A percentile compares a stretch with the other conserved stretches of the same genome.
phyloP scores from a whole-genome alignment of 1,139 yeast genomes.

The Sugiyamaella pinicola region DNA sequence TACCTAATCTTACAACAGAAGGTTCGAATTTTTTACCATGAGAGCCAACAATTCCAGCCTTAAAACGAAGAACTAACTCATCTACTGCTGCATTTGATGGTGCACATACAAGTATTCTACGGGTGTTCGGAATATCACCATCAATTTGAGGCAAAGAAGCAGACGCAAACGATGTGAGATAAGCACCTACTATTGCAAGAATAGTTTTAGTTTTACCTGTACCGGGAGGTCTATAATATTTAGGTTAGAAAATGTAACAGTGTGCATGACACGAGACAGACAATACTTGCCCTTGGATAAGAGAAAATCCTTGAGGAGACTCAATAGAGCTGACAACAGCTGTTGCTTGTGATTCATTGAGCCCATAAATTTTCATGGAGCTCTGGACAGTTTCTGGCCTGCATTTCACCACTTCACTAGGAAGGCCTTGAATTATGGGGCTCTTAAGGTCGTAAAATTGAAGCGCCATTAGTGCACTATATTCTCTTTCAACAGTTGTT shows the following conservation, averaged over 20 bases:
- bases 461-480: constrained; percentile 75
- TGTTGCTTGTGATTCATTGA: constrained; percentile 85
- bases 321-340: constrained; percentile 76
- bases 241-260: constrained; percentile 9
- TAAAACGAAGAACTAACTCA: constrained; percentile 85
- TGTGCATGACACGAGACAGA: background rate
- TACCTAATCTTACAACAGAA: constrained; percentile 82
- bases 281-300: constrained; percentile 71
- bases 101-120: constrained; percentile 82
- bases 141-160: constrained; percentile 4
- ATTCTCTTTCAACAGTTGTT: constrained; percentile 94
- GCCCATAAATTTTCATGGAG: constrained; percentile 51
- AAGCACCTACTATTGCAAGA: constrained; percentile 84
- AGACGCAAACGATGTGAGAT: constrained; percentile 46
- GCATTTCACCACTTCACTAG: constrained; percentile 50
- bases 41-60: constrained; percentile 62
- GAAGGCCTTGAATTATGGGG: constrained; percentile 65
- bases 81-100: constrained; percentile 99
- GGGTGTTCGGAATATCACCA: constrained; percentile 40
- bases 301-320: constrained; percentile 70
- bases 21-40: constrained; percentile 65
- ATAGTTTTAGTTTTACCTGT: constrained; percentile 98
- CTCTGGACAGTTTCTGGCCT: constrained; percentile 47
- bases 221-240: constrained; percentile 72
- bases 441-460: constrained; percentile 74